phyloP scores from a whole-genome alignment of 176 grass and related monocot species.

The Luzula sylvatica region DNA sequence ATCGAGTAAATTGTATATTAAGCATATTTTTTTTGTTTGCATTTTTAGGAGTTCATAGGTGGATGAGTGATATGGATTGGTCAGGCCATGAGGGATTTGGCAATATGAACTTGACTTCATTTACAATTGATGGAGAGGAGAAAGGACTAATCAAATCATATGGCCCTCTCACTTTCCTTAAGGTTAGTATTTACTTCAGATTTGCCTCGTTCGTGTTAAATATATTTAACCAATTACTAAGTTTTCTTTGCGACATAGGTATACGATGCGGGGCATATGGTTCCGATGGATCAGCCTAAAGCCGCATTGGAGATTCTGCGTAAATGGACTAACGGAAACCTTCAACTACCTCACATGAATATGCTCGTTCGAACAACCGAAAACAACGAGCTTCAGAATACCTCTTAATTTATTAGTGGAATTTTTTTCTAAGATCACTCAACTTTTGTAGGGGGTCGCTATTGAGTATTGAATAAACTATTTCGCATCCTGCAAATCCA shows the following conservation, averaged over 20 bases:
- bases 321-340: constrained; percentile 24
- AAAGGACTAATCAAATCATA: constrained; percentile 35
- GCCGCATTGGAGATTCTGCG: constrained; percentile 27
- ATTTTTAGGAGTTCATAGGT: too few relatives aligned
- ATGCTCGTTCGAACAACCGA: constrained; percentile 4
- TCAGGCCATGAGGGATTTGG: constrained; percentile 29
- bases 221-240: too few relatives aligned
- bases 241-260: too few relatives aligned
- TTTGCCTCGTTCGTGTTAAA: too few relatives aligned
- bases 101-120: constrained; percentile 22
- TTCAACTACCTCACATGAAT: constrained; percentile 4
- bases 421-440: too few relatives aligned
- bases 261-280: constrained; percentile 34
- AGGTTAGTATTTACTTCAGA: constrained; percentile 34
- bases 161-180: constrained; percentile 39
- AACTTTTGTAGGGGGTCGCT: too few relatives aligned
- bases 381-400: background rate
- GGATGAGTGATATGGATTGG: constrained; percentile 47
- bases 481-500: too few relatives aligned
- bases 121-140: constrained; percentile 25
- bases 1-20: too few relatives aligned
- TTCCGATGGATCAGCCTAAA: constrained; percentile 40
- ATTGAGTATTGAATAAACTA: background rate
- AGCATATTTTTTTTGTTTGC: too few relatives aligned
- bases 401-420: too few relatives aligned